These are phyloP conservation scores for Colletotrichum camelliae DNA, from an alignment of 2,329 filamentous ascomycete genomes.

Conservation along the genomic window DNA sequence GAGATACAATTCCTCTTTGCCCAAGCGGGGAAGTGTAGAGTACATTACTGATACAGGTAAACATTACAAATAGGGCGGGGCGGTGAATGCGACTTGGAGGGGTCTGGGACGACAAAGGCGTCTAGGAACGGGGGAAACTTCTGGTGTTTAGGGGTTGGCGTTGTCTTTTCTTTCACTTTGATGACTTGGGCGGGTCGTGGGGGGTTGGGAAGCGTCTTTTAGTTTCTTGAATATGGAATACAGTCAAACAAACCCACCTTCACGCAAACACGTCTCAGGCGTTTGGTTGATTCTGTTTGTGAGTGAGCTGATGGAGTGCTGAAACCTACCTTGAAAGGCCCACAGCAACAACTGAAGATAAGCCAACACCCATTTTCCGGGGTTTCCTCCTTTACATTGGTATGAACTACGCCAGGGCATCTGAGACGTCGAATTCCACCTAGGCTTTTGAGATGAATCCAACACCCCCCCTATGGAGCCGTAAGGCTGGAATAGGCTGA, in stretches of 20 bases:
- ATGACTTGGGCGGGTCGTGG: not conserved
- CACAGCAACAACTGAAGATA: not conserved
- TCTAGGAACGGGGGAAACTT: not conserved
- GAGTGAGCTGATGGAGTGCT: not conserved
- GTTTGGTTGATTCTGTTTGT: not conserved
- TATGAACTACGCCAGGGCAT: not conserved
- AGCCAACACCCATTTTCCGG: not conserved
- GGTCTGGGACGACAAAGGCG: not conserved
- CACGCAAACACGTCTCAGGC: not conserved
- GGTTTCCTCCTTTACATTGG: not conserved
- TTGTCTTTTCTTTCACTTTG: not conserved
- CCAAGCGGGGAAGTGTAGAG: not conserved
- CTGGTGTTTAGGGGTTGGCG: not conserved
- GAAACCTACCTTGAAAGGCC: not conserved
- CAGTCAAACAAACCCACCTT: not conserved
- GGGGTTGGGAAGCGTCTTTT: not conserved
- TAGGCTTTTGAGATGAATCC: not conserved
- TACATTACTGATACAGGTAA: not conserved
- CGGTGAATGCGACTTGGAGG: not conserved
- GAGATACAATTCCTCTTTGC: not conserved
- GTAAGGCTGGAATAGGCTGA: too few relatives aligned
- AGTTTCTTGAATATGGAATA: not conserved
- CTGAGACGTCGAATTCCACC: too few relatives aligned
- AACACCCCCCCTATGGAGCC: not conserved
- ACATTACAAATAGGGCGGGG: slow-evolving; percentile 23